A percentile compares a stretch with the other conserved stretches of the same genome.
Evolutionary conservation across 179 eudicot species (phyloP).

Genomic region (Sideroxylon spinosum): DNA sequence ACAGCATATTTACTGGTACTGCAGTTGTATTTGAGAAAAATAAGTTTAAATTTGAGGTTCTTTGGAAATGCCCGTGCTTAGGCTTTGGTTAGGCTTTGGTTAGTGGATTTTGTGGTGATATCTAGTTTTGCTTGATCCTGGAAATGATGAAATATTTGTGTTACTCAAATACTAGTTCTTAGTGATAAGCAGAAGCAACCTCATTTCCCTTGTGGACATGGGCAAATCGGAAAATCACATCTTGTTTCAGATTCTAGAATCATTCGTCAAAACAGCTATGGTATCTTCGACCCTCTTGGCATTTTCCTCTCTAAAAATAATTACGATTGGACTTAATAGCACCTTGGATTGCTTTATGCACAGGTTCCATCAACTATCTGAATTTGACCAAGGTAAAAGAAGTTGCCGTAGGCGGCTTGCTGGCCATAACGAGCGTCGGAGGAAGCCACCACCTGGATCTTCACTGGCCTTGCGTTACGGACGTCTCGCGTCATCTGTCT

Average conservation of each 20-base stretch:
- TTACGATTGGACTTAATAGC: background rate
- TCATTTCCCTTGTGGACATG: background rate
- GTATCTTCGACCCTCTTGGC: background rate
- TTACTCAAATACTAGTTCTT: background rate
- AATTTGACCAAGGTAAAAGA: conserved; percentile 89
- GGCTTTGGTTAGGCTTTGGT: background rate
- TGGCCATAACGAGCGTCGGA: conserved; percentile 92
- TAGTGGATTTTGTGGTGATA: background rate
- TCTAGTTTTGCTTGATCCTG: background rate
- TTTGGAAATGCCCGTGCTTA: background rate
- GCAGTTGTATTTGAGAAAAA: background rate
- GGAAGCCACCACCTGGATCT: conserved; percentile 89
- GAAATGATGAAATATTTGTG: background rate
- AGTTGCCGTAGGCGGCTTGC: conserved; percentile 97
- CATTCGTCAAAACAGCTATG: background rate
- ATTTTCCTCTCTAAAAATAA: background rate
- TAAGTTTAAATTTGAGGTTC: conserved; percentile 5
- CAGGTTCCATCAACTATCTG: conserved; percentile 84
- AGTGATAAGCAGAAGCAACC: background rate
- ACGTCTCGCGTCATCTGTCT: conserved; percentile 51
- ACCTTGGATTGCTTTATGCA: conserved; percentile 14
- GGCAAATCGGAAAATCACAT: background rate
- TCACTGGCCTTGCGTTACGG: conserved; percentile 66
- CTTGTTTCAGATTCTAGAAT: background rate
- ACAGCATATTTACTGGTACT: background rate